Percentiles rank a stretch among this genome's conserved stretches.
These are phyloP conservation scores for Mycena pura DNA, from an alignment of 768 basidiomycete species.

Conservation along the genomic window DNA sequence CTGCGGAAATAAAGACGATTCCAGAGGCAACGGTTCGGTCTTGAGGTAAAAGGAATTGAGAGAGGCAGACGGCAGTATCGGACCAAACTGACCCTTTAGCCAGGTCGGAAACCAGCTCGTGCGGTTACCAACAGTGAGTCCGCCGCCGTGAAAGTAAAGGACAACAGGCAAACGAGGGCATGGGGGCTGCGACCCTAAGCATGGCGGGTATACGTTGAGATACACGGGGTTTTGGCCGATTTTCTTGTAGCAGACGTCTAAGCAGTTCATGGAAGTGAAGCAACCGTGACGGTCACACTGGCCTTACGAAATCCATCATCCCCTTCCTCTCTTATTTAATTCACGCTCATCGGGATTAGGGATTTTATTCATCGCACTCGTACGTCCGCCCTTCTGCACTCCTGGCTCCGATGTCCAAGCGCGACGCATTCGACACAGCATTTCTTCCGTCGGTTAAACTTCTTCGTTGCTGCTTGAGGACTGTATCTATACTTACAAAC, in stretches of 20 bases:
- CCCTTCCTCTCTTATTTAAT: no score
- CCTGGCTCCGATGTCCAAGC: no score
- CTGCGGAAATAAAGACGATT: constrained; percentile 64
- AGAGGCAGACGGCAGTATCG: background rate
- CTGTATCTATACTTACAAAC: no score
- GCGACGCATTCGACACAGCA: no score
- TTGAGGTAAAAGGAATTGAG: constrained; percentile 35
- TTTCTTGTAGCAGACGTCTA: constrained; percentile 45
- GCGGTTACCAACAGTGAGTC: constrained; percentile 64
- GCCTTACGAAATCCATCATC: no score
- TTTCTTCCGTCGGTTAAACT: no score
- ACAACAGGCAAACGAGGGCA: constrained; percentile 39
- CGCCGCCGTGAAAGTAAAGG: constrained; percentile 61
- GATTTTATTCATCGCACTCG: no score
- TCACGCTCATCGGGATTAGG: no score
- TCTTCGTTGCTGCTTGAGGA: no score
- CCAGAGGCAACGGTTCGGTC: constrained; percentile 55
- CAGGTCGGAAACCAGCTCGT: constrained; percentile 71
- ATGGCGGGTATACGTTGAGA: constrained; percentile 43
- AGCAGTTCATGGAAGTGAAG: constrained; percentile 18
- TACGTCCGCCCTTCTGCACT: no score
- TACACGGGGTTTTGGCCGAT: constrained; percentile 31
- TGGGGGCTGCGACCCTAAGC: constrained; percentile 8
- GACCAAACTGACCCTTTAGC: constrained; percentile 55
- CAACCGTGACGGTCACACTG: no score